A percentile compares a stretch with the other conserved stretches of the same genome.
Evolutionary conservation across 345 rosid species (phyloP).

Genomic region (Lepidium africanum): DNA sequence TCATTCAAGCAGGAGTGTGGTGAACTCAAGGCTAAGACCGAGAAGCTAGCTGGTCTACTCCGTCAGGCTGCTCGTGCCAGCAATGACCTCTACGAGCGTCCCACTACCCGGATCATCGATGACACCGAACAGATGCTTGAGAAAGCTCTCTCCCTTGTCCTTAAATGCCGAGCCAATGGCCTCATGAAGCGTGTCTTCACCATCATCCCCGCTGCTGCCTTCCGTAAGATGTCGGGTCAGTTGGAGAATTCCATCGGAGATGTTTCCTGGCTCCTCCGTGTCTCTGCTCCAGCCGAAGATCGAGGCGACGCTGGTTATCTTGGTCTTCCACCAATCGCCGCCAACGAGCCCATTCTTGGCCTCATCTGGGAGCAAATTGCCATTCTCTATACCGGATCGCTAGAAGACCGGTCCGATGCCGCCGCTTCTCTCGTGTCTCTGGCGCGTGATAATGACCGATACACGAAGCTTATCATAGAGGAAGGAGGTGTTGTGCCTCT

Average conservation of each 20-base stretch:
- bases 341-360: conserved; percentile 88
- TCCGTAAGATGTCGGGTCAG: conserved; percentile 63
- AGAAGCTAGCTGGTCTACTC: conserved; percentile 57
- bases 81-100: conserved; percentile 74
- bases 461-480: conserved; percentile 82
- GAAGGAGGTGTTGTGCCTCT: conserved; percentile 85
- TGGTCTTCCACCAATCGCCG: conserved; percentile 93
- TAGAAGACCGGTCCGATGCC: conserved; percentile 69
- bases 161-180: conserved; percentile 62
- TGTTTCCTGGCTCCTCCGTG: conserved; percentile 88
- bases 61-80: conserved; percentile 85
- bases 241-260: conserved; percentile 80
- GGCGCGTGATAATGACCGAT: conserved; percentile 80
- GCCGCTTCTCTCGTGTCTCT: conserved; percentile 82
- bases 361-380: conserved; percentile 97
- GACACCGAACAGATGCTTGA: conserved; percentile 79
- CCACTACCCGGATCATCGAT: conserved; percentile 74
- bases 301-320: conserved; percentile 59
- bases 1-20: conserved; percentile 65
- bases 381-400: conserved; percentile 59
- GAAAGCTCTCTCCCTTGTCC: conserved; percentile 58
- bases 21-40: conserved; percentile 66
- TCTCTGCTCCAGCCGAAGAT: conserved; percentile 69
- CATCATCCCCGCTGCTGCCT: conserved; percentile 62
- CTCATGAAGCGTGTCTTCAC: conserved; percentile 68